Percentiles rank a stretch among this genome's conserved stretches.
phyloP scores from a whole-genome alignment of 2,329 filamentous ascomycete genomes.

The Keithomyces neogunnii region DNA sequence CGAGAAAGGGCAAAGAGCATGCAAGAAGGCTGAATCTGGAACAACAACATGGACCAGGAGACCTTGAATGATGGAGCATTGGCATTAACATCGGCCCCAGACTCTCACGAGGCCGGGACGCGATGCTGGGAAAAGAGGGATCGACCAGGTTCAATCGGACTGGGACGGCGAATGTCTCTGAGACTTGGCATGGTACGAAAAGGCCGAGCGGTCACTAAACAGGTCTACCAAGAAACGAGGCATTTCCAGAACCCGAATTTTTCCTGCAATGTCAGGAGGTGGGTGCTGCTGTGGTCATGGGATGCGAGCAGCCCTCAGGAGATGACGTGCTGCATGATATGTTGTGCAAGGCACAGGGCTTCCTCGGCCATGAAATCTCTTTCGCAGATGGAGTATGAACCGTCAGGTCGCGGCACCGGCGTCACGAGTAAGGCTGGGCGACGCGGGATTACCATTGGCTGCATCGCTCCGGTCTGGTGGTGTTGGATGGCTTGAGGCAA shows the following conservation, averaged over 20 bases:
- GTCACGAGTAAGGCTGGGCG: neutral
- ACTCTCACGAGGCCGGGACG: too few relatives aligned
- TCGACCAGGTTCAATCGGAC: neutral
- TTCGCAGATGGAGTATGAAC: neutral
- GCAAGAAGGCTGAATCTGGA: too few relatives aligned
- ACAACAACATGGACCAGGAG: too few relatives aligned
- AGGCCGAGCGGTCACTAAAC: neutral
- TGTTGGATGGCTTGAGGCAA: neutral
- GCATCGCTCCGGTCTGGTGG: neutral
- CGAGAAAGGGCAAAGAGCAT: too few relatives aligned
- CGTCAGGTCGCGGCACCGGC: neutral
- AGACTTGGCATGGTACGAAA: neutral
- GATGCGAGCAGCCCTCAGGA: neutral
- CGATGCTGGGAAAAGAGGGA: neutral
- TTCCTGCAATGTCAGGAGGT: neutral
- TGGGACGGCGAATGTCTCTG: neutral
- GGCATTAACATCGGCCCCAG: too few relatives aligned
- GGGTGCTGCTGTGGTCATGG: neutral
- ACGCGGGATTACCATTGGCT: neutral
- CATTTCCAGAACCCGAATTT: neutral
- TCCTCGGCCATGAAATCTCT: neutral
- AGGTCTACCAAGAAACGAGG: neutral
- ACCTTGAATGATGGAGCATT: too few relatives aligned
- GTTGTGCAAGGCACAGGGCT: neutral
- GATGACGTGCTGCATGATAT: neutral